Base-by-base conservation (phyloP, 2,329 filamentous ascomycete genomes). In the Tolypocladium ophioglossoides region DNA sequence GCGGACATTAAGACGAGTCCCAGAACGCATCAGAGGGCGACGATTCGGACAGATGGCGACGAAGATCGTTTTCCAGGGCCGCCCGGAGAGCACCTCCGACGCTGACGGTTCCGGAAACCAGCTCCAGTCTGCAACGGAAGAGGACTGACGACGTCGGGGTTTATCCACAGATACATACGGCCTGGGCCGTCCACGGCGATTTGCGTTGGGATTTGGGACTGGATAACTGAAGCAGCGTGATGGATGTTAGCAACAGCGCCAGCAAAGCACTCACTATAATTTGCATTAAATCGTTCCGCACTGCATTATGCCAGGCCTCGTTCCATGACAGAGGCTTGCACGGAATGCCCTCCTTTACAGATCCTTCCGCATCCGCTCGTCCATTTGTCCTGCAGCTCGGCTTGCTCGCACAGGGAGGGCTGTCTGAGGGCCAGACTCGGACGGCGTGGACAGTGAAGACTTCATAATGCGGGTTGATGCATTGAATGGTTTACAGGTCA, bases 391-490 rank as follows among this genome's bases (percentile, higher is more conserved):
- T 53, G 52, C 34, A 53, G 52, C 16, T 30, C 7, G 52, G 52
- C 52, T 30, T 53, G 52, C 32, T 58, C 56, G 22, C 56, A 55
- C n/a, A 58, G 56, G 56, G 3, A 58, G 56, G 38, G 46, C 37
- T 34, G 44, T 56, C 56, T 14, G 32, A 39, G 11, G 56, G 56
- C 41, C 12, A 46, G 41, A 24, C 22, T 46, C 41, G 41, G 22
- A 30, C 22, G 22, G 41, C 22, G 30, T 4, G 24, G 22, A 27
- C 14, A 27, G 3, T 8, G 41, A 7, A 46, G 7, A 4, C 24
- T 27, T 46, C 41, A 46, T 46, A 14, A 18, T 7, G 22, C 30
- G 14, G 7, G 24, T 18, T 27, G 12, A 16, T 10, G 22, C 22
- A 27, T 27, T 27, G 41, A 6, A 16, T 7, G 41, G 7, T 16